Evolutionary conservation across 768 basidiomycete species (phyloP).

Genomic region (Mycena pura): DNA sequence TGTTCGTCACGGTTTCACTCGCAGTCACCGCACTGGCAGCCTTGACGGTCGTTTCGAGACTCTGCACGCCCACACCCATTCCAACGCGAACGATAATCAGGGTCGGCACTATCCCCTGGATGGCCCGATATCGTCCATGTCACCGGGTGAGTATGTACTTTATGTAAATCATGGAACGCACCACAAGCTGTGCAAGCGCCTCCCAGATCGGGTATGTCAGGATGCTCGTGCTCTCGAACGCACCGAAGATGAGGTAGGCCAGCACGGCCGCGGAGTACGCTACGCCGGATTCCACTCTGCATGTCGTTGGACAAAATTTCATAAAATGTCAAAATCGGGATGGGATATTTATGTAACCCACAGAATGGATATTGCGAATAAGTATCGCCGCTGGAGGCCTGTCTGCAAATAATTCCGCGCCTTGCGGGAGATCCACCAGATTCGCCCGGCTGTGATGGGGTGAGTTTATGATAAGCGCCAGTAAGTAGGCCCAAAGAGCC

Average conservation of each 20-base stretch:
- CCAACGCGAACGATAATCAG: constrained; percentile 41
- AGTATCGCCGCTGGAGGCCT: constrained; percentile 31
- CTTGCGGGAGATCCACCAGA: constrained; percentile 41
- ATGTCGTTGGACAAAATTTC: not conserved
- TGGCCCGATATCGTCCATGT: not conserved
- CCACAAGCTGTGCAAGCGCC: constrained; percentile 37
- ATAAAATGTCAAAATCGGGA: not conserved
- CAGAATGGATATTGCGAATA: constrained; percentile 37
- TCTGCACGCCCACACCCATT: constrained; percentile 27
- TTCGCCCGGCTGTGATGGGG: constrained; percentile 33
- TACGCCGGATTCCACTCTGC: constrained; percentile 40
- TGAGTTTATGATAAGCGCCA: too few species aligned
- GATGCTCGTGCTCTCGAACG: not conserved
- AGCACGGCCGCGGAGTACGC: constrained; percentile 39
- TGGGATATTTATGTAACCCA: constrained; percentile 23
- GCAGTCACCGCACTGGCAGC: too few species aligned
- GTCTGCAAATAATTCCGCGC: constrained; percentile 33
- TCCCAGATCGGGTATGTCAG: constrained; percentile 1
- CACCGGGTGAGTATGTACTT: too few species aligned
- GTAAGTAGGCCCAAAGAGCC: not conserved
- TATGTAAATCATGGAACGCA: constrained; percentile 17
- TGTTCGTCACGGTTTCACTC: too few species aligned
- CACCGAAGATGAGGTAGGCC: constrained; percentile 25
- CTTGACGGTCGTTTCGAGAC: not conserved
- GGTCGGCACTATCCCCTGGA: constrained; percentile 39